A percentile compares a stretch with the other conserved stretches of the same genome.
phyloP scores from a whole-genome alignment of 2,329 filamentous ascomycete genomes.

The Ascochyta lentis region DNA sequence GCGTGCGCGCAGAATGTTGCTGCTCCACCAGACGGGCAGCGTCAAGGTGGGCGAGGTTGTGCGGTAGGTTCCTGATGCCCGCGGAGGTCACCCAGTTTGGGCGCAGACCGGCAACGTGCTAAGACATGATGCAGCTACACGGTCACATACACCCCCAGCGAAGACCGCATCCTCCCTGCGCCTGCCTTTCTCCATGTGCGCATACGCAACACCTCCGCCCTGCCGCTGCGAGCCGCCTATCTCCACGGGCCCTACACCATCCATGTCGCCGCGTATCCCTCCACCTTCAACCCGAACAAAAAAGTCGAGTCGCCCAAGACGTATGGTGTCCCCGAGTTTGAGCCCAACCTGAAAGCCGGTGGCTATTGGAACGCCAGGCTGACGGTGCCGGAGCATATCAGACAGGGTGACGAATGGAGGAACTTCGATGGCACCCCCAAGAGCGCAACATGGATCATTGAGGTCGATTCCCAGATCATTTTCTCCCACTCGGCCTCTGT shows the following conservation, averaged over 20 bases:
- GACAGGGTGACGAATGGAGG: conserved; percentile 49
- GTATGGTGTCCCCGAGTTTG: conserved; percentile 86
- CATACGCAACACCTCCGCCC: conserved; percentile 89
- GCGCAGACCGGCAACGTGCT: conserved; percentile 7
- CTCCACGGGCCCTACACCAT: conserved; percentile 95
- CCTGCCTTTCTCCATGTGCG: conserved; percentile 82
- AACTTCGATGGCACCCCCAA: conserved; percentile 48
- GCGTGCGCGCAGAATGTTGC: conserved; percentile 69
- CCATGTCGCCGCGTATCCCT: conserved; percentile 83
- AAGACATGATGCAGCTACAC: conserved; percentile 63
- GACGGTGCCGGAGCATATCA: conserved; percentile 78
- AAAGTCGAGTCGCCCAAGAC: conserved; percentile 73
- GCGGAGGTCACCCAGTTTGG: conserved; percentile 15
- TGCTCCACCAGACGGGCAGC: conserved; percentile 87
- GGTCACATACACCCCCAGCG: conserved; percentile 86
- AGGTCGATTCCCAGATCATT: conserved; percentile 89
- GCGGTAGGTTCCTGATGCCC: conserved; percentile 62
- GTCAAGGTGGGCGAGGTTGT: conserved; percentile 95
- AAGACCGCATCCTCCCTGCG: conserved; percentile 87
- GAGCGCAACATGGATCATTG: conserved; percentile 84
- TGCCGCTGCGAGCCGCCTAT: conserved; percentile 91
- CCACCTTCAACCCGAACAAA: conserved; percentile 80
- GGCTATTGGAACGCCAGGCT: conserved; percentile 84
- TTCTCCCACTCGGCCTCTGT: conserved; percentile 91
- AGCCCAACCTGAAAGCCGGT: conserved; percentile 95